These are phyloP conservation scores for Podospora australis DNA, from an alignment of 495 filamentous ascomycete species.

Conservation along the genomic window DNA sequence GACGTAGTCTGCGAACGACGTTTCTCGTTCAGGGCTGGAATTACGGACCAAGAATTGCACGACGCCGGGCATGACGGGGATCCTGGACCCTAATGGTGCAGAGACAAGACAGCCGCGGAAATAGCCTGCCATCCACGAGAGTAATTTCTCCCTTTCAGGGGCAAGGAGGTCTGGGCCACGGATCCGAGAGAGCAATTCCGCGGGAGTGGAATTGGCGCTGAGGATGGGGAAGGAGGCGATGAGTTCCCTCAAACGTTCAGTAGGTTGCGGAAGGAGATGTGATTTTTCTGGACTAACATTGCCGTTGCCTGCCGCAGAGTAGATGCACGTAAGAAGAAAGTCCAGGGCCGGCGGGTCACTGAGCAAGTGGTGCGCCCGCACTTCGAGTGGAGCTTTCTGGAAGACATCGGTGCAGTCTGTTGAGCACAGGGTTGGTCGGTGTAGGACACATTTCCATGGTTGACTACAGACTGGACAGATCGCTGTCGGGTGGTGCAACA, in stretches of 20 bases:
- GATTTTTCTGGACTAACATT: neutral
- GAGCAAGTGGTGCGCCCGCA: slow-evolving; percentile 2
- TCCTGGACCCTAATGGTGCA: neutral
- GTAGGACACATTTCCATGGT: neutral
- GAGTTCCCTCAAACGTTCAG: neutral
- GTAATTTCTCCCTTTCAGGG: neutral
- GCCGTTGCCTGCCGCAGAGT: neutral
- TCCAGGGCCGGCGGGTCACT: slow-evolving; percentile 8
- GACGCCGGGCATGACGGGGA: slow-evolving; percentile 7
- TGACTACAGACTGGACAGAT: slow-evolving; percentile 6
- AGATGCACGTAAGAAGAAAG: slow-evolving; percentile 6
- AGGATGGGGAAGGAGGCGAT: slow-evolving; percentile 11
- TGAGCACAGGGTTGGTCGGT: slow-evolving; percentile 5
- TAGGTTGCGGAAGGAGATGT: neutral
- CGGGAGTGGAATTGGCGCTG: neutral
- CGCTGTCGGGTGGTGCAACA: slow-evolving; percentile 1
- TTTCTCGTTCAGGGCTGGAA: neutral
- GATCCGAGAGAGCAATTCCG: slow-evolving; percentile 6
- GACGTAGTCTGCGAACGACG: neutral
- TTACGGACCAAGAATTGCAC: slow-evolving; percentile 13
- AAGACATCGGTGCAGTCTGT: slow-evolving; percentile 1
- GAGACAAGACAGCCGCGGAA: slow-evolving; percentile 10
- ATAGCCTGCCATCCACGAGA: slow-evolving; percentile 7
- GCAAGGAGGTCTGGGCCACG: neutral
- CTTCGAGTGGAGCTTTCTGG: slow-evolving; percentile 9